phyloP scores from a whole-genome alignment of 768 basidiomycete species.

The Boletus sp. region DNA sequence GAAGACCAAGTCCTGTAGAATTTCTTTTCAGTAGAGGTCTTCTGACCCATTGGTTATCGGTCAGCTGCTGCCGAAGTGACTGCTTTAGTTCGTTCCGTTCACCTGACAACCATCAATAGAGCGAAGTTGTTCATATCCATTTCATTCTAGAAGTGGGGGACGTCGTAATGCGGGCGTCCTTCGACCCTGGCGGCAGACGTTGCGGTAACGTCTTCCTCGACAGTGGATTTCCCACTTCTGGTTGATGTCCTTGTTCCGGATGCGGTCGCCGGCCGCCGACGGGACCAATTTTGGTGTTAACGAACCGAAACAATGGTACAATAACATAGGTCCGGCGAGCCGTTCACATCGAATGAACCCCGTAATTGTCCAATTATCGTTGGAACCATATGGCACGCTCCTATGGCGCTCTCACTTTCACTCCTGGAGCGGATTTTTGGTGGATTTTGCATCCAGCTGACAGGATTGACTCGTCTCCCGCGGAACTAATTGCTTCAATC shows the following conservation, averaged over 20 bases:
- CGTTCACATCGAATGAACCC: conserved; percentile 6
- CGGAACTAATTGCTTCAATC: conserved; percentile 7
- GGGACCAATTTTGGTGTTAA: conserved; percentile 5
- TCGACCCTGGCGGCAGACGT: neutral
- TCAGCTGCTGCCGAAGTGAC: neutral
- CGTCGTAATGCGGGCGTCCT: neutral
- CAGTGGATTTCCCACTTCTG: conserved; percentile 1
- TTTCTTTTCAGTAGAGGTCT: neutral
- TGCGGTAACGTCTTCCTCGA: conserved; percentile 6
- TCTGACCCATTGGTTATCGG: conserved; percentile 2
- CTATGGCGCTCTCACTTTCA: conserved; percentile 4
- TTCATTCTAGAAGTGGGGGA: neutral
- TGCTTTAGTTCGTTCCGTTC: conserved; percentile 3
- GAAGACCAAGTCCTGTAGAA: neutral
- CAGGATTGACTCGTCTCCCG: conserved; percentile 2
- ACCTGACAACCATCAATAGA: conserved; percentile 24
- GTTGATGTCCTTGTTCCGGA: conserved; percentile 17
- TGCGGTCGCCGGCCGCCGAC: conserved; percentile 7
- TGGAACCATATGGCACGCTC: conserved; percentile 7
- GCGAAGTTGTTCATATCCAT: conserved; percentile 1
- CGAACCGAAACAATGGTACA: conserved; percentile 26
- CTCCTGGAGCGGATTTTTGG: conserved; percentile 10
- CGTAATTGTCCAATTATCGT: neutral
- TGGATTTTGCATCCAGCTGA: conserved; percentile 1
- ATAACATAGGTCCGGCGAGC: conserved; percentile 14